Evolutionary conservation across 805 yeast genomes (phyloP).

Genomic region (Pichia manshurica): DNA sequence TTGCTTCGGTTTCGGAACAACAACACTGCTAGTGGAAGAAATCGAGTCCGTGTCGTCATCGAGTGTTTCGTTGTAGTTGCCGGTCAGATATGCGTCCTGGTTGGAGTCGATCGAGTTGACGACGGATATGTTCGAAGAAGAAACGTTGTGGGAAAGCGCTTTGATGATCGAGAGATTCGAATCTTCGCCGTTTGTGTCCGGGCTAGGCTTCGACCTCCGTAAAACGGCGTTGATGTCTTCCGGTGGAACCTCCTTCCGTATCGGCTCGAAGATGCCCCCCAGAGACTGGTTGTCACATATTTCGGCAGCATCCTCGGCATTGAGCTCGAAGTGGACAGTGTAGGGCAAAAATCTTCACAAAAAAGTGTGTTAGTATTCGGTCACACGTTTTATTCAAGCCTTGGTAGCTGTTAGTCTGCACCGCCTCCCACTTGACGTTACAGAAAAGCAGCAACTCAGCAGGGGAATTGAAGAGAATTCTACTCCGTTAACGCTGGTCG

Average conservation of each 20-base stretch:
- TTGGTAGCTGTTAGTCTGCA: too few species aligned
- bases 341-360: constrained; percentile 57
- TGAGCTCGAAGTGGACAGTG: constrained; percentile 62
- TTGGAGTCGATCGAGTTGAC: constrained; percentile 10
- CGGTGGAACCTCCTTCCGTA: constrained; percentile 7
- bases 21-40: constrained; percentile 4
- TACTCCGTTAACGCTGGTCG: neutral
- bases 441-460: too few species aligned
- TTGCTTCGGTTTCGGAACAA: neutral
- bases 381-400: too few species aligned
- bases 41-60: constrained; percentile 5
- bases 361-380: constrained; percentile 17
- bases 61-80: constrained; percentile 4
- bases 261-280: constrained; percentile 26
- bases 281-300: constrained; percentile 15
- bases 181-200: constrained; percentile 8
- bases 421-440: too few species aligned
- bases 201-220: neutral
- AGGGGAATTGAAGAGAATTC: too few species aligned
- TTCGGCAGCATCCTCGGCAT: constrained; percentile 13
- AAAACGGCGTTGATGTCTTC: neutral
- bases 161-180: constrained; percentile 24
- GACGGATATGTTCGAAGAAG: constrained; percentile 11
- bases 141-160: constrained; percentile 17
- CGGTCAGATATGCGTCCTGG: constrained; percentile 7